Evolutionary conservation across 805 yeast genomes (phyloP).

Genomic region (Candida fluviatilis): DNA sequence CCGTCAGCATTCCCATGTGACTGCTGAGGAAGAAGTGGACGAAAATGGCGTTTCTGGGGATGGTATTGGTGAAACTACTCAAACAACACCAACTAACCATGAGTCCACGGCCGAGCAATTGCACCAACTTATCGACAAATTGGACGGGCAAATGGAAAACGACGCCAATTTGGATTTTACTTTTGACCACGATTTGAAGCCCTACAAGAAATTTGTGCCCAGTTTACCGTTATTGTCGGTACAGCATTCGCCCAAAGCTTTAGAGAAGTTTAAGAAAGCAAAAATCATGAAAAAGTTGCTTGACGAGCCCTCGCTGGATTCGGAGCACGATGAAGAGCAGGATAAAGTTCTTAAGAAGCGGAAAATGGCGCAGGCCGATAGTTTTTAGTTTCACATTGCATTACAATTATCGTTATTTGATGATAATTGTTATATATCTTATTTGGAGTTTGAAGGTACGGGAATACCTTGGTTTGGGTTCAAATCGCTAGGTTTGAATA

Average conservation of each 20-base stretch:
- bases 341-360: slow-evolving; percentile 7
- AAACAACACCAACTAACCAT: no score
- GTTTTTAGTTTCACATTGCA: neutral
- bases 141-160: neutral
- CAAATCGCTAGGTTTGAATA: neutral
- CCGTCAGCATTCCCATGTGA: no score
- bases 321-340: slow-evolving; percentile 4
- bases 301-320: slow-evolving; percentile 1
- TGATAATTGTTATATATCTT: no score
- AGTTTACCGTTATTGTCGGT: slow-evolving; percentile 38
- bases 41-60: no score
- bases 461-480: neutral
- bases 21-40: neutral
- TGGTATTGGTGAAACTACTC: no score
- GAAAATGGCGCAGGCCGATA: slow-evolving; percentile 5
- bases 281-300: slow-evolving; percentile 1
- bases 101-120: no score
- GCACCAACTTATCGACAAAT: neutral
- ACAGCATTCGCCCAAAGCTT: slow-evolving; percentile 19
- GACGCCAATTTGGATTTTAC: slow-evolving; percentile 26
- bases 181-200: slow-evolving; percentile 22
- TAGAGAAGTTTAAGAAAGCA: slow-evolving; percentile 1
- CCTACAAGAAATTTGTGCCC: slow-evolving; percentile 27
- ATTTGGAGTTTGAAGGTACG: neutral
- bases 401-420: no score